Evolutionary conservation across 768 basidiomycete genomes (phyloP).

Genomic region (Udeniomyces megalosporus): DNA sequence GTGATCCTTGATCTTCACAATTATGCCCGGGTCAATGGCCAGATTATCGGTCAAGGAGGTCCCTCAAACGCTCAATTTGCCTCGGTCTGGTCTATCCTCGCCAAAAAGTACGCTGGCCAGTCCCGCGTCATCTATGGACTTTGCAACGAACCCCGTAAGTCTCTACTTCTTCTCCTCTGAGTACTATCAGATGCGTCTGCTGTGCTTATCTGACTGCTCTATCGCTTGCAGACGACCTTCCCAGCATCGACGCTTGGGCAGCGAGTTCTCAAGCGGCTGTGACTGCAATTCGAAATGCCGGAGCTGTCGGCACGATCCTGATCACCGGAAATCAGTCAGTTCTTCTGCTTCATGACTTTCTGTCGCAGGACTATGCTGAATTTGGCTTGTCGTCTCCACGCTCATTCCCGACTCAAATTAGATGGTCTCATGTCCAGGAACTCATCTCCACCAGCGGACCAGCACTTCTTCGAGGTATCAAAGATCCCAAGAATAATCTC

Average conservation of each 20-base stretch:
- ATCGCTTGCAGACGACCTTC: not conserved
- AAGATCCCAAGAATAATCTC: no score
- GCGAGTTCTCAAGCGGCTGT: not conserved
- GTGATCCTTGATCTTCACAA: constrained; percentile 45
- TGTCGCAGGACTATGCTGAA: no score
- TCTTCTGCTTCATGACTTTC: constrained; percentile 43
- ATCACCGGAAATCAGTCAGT: no score
- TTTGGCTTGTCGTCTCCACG: no score
- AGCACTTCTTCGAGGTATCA: no score
- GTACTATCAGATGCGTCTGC: no score
- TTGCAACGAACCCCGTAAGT: constrained; percentile 16
- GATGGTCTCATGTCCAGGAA: no score
- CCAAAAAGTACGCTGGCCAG: constrained; percentile 35
- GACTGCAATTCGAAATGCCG: constrained; percentile 37
- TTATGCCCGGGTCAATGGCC: constrained; percentile 45
- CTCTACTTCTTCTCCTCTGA: not conserved
- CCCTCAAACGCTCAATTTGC: constrained; percentile 42
- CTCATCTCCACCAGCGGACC: no score
- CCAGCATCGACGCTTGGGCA: not conserved
- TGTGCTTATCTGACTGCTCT: not conserved
- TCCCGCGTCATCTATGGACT: constrained; percentile 34
- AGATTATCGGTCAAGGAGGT: constrained; percentile 49
- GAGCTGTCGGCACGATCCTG: constrained; percentile 43
- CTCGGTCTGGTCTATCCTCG: constrained; percentile 39
- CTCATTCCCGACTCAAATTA: no score